Percentiles rank a stretch among this genome's conserved stretches.
Evolutionary conservation across 2,329 filamentous ascomycete species (phyloP).

Genomic region (Aspergillus sojae): DNA sequence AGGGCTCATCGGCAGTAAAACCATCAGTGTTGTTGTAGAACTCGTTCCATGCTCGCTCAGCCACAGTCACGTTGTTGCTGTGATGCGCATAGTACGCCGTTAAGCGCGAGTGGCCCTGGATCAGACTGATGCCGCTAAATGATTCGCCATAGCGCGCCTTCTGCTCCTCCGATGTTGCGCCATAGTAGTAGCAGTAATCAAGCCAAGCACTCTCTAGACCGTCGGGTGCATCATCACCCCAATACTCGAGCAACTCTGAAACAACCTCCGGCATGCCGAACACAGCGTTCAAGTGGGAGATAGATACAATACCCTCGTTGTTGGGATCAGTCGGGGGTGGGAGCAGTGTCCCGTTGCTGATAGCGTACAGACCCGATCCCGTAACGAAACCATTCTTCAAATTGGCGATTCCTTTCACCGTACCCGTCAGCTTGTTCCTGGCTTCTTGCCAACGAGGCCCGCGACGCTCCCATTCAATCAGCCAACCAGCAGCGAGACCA

Average conservation of each 20-base stretch:
- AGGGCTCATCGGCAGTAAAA: conserved; percentile 15
- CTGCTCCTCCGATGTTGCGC: conserved; percentile 54
- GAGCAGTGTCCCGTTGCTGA: conserved; percentile 51
- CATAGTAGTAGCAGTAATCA: conserved; percentile 64
- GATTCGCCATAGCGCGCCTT: conserved; percentile 53
- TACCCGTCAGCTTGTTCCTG: conserved; percentile 52
- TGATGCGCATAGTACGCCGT: conserved; percentile 57
- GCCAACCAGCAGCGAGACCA: conserved; percentile 59
- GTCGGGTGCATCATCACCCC: conserved; percentile 47
- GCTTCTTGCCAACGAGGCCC: conserved; percentile 58
- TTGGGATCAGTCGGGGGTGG: conserved; percentile 57
- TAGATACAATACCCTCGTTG: conserved; percentile 55
- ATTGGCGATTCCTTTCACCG: conserved; percentile 54
- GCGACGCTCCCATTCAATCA: conserved; percentile 63
- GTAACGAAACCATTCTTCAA: conserved; percentile 64
- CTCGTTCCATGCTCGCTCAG: conserved; percentile 57
- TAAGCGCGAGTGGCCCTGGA: conserved; percentile 61
- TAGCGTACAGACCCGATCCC: conserved; percentile 56
- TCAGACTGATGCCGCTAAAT: conserved; percentile 53
- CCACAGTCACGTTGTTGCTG: conserved; percentile 51
- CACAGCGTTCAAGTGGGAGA: conserved; percentile 60
- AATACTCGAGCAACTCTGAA: conserved; percentile 57
- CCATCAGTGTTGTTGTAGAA: conserved; percentile 41
- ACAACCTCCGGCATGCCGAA: conserved; percentile 63
- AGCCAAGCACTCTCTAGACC: conserved; percentile 60